Percentiles rank a stretch among this genome's conserved stretches.
Conservation (phyloP, 2,329 filamentous ascomycete genomes). For the Xylaria sp. region DNA sequence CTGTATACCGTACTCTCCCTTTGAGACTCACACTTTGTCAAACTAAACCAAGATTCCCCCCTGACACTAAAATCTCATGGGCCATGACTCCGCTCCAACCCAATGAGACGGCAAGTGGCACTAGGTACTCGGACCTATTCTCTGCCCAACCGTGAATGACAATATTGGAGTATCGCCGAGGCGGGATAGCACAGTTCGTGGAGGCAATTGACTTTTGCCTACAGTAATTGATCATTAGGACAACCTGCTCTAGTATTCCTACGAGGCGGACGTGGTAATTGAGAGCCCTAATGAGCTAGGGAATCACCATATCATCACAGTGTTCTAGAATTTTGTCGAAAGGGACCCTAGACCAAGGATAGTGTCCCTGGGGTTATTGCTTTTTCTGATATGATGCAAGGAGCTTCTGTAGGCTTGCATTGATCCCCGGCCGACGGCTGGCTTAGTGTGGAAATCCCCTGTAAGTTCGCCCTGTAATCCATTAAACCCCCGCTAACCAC, state of each 20-base stretch:
- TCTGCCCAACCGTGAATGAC: slow-evolving; percentile 33
- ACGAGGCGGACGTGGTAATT: neutral
- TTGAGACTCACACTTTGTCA: slow-evolving; percentile 11
- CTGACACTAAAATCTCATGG: slow-evolving; percentile 31
- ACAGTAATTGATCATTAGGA: slow-evolving; percentile 19
- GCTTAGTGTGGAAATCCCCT: slow-evolving; percentile 34
- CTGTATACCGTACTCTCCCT: slow-evolving; percentile 8
- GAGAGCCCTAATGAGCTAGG: neutral
- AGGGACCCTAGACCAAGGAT: neutral
- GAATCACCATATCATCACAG: neutral
- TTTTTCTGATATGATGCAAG: slow-evolving; percentile 20
- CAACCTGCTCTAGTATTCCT: neutral
- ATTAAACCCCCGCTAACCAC: slow-evolving; percentile 40
- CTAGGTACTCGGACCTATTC: slow-evolving; percentile 39
- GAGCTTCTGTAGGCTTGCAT: slow-evolving; percentile 31
- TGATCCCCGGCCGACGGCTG: slow-evolving; percentile 36
- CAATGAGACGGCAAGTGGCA: slow-evolving; percentile 36
- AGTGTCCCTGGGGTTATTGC: slow-evolving; percentile 6
- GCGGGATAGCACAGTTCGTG: neutral
- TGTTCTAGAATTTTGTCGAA: neutral
- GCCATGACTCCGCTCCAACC: slow-evolving; percentile 37
- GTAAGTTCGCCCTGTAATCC: slow-evolving; percentile 37
- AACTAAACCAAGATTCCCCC: slow-evolving; percentile 8
- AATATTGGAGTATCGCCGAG: slow-evolving; percentile 25
- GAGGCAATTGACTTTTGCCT: slow-evolving; percentile 20